A percentile compares a stretch with the other conserved stretches of the same genome.
Evolutionary conservation across 495 filamentous ascomycete genomes (phyloP).

Genomic region (Trypethelium eluteriae): DNA sequence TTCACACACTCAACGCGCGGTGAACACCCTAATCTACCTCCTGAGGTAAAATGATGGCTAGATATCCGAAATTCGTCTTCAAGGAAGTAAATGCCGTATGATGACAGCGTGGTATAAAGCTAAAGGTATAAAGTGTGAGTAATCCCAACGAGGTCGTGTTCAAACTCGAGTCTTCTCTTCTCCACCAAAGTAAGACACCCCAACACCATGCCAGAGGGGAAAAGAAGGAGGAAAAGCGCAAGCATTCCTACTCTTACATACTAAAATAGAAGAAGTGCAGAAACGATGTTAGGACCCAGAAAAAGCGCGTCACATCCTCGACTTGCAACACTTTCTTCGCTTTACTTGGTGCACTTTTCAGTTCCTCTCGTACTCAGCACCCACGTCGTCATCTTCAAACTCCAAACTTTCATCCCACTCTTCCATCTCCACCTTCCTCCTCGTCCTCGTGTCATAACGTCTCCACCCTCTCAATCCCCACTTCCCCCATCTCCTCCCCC

Average conservation of each 20-base stretch:
- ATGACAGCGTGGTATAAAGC: neutral
- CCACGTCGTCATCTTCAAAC: neutral
- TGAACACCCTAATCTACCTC: neutral
- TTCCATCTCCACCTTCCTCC: neutral
- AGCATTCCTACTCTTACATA: neutral
- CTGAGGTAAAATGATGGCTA: neutral
- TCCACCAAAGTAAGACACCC: neutral
- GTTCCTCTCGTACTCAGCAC: neutral
- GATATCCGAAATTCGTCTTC: neutral
- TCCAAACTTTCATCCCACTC: no score
- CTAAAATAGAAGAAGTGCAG: neutral
- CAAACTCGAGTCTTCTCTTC: neutral
- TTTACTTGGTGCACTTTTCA: no score
- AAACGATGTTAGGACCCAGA: neutral
- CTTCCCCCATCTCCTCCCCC: conserved; percentile 57
- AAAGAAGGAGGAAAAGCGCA: neutral
- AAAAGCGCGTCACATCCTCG: no score
- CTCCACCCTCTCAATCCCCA: conserved; percentile 26
- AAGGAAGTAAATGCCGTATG: neutral
- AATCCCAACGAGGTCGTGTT: neutral
- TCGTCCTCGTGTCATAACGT: neutral
- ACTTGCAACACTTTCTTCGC: no score
- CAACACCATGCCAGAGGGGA: neutral
- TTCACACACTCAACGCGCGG: no score
- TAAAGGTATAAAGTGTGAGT: neutral